Evolutionary conservation across 257 asterid species (phyloP).

Genomic region (Capsicum baccatum): DNA sequence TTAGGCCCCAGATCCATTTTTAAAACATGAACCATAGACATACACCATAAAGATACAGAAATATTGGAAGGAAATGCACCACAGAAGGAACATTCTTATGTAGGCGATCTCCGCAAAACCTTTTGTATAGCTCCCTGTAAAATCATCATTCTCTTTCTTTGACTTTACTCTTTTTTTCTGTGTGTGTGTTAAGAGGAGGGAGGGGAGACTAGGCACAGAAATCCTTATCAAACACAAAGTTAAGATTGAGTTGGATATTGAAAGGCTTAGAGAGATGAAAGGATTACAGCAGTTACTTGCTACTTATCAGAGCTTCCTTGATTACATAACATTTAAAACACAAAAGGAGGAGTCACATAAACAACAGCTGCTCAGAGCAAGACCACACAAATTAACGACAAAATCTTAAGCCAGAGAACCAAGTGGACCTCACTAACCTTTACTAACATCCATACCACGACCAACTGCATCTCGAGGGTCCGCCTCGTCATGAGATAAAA

Average conservation of each 20-base stretch:
- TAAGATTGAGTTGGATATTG: conserved; percentile 16
- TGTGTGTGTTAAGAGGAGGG: no score
- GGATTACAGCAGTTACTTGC: background rate
- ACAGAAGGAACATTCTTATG: background rate
- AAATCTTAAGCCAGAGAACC: background rate
- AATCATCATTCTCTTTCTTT: background rate
- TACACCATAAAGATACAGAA: background rate
- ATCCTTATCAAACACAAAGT: background rate
- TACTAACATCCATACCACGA: conserved; percentile 90
- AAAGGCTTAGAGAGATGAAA: background rate
- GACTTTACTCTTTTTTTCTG: background rate
- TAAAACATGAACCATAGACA: background rate
- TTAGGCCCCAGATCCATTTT: background rate
- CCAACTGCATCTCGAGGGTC: conserved; percentile 90
- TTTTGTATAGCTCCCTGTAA: background rate
- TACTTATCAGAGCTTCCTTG: conserved; percentile 2
- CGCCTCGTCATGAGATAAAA: conserved; percentile 88
- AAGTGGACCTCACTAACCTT: conserved; percentile 55
- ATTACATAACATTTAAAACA: conserved; percentile 3
- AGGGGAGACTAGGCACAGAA: background rate
- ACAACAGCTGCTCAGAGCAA: background rate
- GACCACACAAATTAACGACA: background rate
- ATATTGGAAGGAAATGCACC: conserved; percentile 21
- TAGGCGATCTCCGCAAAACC: background rate
- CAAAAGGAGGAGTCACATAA: background rate